Evolutionary conservation across 2,329 filamentous ascomycete genomes (phyloP).

Genomic region (Diaporthe destruens): DNA sequence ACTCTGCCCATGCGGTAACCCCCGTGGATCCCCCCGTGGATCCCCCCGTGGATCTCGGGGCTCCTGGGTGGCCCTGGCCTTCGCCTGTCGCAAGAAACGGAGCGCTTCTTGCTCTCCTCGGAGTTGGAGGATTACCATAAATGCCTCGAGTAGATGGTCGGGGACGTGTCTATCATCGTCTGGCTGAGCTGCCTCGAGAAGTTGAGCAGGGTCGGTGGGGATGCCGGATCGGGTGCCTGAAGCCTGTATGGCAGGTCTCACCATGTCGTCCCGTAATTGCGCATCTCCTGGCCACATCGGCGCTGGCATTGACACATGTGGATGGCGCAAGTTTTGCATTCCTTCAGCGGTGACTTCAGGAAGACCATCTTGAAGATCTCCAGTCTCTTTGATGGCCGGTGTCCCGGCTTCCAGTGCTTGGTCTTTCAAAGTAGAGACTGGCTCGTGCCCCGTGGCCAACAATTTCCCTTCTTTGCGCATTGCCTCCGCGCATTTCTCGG

Average conservation of each 20-base stretch:
- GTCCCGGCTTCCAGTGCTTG: neutral
- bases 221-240: too few relatives aligned
- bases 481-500: neutral
- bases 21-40: neutral
- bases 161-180: conserved; percentile 15
- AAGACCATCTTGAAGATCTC: neutral
- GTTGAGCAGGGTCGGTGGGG: neutral
- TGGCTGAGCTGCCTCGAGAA: neutral
- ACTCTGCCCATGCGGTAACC: neutral
- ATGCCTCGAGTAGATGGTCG: conserved; percentile 19
- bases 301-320: neutral
- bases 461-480: too few relatives aligned
- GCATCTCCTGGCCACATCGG: neutral
- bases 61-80: neutral
- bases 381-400: neutral
- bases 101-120: conserved; percentile 8
- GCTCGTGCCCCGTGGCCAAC: neutral
- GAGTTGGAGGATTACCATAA: neutral
- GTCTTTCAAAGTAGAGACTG: neutral
- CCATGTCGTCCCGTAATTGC: neutral
- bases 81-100: neutral
- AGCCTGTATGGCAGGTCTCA: neutral
- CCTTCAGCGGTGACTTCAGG: neutral
- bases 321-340: neutral
- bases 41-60: neutral